Evolutionary conservation across 352 stramenopile genomes (phyloP), one percentile per base, ranked within the genome.

Genomic region (Phytophthora palmivora): DNA sequence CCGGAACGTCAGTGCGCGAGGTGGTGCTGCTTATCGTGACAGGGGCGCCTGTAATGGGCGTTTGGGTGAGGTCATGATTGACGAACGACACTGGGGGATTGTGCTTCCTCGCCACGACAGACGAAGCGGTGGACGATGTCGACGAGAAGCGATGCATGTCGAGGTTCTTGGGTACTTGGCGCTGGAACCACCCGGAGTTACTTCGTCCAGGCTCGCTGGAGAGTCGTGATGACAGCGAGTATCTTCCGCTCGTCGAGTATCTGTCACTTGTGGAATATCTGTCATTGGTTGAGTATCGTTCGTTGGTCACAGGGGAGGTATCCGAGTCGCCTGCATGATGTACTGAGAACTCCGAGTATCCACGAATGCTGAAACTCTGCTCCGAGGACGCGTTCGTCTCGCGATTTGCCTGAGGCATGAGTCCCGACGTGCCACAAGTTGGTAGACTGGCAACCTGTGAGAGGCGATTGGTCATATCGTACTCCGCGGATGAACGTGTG

Each of bases 111-210:
- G 50, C 22, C 33, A 41, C 70, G 34, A 58, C 34, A 18, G 58
- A 68, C 9, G 70, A 82, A 38, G 60, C 49, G 2, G 64, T 64
- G 2, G 76, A 82, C 9, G 76, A 86, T 4, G 57, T 66, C 11
- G 66, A 65, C n/a, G 77, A 83, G 46, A 78, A 74, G 43, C 74
- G 76, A 50, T 76, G 62, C 37, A 67, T 65, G 15, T 72, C 63
- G 32, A 70, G 49, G 18, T 42, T 54, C 22, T 61, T 67, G 15
- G 61, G 30, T 9, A 55, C 43, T 7, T 63, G 56, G 11, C 28
- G 34, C 34, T 62, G 57, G 21, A 63, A 65, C 52, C 57, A 69
- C 4, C 58, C 53, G 3, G 63, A 76, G 26, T 63, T 67, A 39
- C 63, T 70, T 1, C 63, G 64, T 33, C 53, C 58, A 5, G 42